phyloP scores from a whole-genome alignment of 768 basidiomycete genomes.

The Boletus subcaerulescens region DNA sequence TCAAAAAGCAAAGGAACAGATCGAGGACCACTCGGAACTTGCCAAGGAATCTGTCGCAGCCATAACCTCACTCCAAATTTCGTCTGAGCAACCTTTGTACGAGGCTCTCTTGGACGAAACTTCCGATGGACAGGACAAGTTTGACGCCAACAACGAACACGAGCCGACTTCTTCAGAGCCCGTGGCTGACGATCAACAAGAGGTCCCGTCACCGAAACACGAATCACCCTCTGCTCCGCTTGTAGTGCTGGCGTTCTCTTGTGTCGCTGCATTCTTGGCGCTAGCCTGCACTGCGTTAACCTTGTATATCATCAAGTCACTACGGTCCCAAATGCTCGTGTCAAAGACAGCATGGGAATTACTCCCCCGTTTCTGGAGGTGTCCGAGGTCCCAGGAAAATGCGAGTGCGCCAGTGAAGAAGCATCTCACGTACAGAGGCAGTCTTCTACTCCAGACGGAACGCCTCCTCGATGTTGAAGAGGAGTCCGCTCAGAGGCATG shows the following conservation, averaged over 20 bases:
- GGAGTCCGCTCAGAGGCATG: not conserved
- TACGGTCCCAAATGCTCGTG: conserved; percentile 18
- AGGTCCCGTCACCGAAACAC: not conserved
- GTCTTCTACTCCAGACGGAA: conserved; percentile 1
- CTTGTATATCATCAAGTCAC: conserved; percentile 21
- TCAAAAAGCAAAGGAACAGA: conserved; percentile 30
- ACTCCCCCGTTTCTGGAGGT: conserved; percentile 17
- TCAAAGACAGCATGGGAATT: conserved; percentile 24
- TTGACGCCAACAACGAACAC: conserved; percentile 15
- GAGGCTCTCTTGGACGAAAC: conserved; percentile 26
- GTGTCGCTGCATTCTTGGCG: conserved; percentile 22
- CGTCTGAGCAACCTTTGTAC: conserved; percentile 5
- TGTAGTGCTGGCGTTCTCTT: conserved; percentile 25
- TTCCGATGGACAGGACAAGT: conserved; percentile 16
- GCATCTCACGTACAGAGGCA: not conserved
- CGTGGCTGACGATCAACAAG: not conserved
- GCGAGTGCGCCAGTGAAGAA: not conserved
- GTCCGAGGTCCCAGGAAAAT: not conserved
- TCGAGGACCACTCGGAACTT: conserved; percentile 29
- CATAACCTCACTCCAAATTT: conserved; percentile 27
- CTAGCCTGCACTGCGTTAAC: conserved; percentile 19
- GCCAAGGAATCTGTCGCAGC: conserved; percentile 28
- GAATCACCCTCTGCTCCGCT: conserved; percentile 6
- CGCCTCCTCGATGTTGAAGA: conserved; percentile 2
- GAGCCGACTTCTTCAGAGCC: not conserved